Conservation (phyloP, 768 basidiomycete species). For the Rhizopogon vesiculosus region DNA sequence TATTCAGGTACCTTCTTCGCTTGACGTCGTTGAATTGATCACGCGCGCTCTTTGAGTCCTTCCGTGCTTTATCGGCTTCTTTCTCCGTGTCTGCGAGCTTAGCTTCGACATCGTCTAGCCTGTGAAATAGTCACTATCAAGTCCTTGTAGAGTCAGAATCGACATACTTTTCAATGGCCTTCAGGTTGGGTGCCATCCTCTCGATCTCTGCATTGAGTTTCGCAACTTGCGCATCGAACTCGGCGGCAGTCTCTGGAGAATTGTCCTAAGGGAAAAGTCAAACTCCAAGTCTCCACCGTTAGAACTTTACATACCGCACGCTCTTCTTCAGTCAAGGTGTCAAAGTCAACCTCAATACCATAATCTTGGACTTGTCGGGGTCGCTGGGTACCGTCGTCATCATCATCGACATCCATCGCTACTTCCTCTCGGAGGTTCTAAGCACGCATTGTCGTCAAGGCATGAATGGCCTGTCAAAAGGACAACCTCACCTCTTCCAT, state of each 20-base stretch:
- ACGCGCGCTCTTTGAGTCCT: conserved; percentile 84
- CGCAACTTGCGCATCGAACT: conserved; percentile 68
- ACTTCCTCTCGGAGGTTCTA: conserved; percentile 82
- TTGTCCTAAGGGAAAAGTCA: conserved; percentile 40
- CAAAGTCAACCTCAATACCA: conserved; percentile 88
- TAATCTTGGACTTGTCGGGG: conserved; percentile 73
- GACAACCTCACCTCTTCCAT: conserved; percentile 78
- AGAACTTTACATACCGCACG: conserved; percentile 44
- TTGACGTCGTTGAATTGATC: conserved; percentile 90
- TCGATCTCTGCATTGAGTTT: conserved; percentile 81
- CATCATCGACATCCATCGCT: conserved; percentile 90
- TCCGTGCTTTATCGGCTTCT: conserved; percentile 89
- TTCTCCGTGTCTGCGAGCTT: conserved; percentile 86
- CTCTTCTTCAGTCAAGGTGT: conserved; percentile 67
- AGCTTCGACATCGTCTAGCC: conserved; percentile 79
- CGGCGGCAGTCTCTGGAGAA: conserved; percentile 56
- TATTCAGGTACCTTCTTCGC: too few relatives aligned
- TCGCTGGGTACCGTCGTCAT: conserved; percentile 73
- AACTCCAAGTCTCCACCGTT: not conserved
- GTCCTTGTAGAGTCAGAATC: not conserved
- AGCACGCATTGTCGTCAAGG: conserved; percentile 5
- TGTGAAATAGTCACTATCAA: conserved; percentile 17
- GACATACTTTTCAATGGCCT: conserved; percentile 83
- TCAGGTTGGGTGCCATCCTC: conserved; percentile 93
- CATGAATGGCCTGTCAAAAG: not conserved